A percentile compares a stretch with the other conserved stretches of the same genome.
phyloP scores from a whole-genome alignment of 345 rosid species.

The Eucalyptus leucophloia region DNA sequence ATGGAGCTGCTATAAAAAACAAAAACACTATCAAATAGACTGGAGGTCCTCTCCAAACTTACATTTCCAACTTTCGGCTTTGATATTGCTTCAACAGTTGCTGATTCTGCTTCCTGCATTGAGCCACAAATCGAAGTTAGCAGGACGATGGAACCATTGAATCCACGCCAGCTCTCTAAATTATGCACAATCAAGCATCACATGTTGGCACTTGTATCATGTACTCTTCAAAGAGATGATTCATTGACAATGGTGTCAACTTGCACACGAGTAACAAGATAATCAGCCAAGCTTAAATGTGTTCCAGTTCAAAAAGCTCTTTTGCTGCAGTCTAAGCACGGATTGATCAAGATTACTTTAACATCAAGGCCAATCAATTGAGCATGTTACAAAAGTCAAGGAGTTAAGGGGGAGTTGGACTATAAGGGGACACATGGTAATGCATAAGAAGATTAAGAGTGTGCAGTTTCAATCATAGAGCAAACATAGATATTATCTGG shows the following conservation, averaged over 20 bases:
- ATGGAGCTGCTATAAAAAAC: neutral
- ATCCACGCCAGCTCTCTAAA: neutral
- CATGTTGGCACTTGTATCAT: neutral
- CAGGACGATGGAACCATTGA: neutral
- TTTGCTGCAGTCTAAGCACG: neutral
- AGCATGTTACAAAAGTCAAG: neutral
- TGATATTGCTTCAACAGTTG: conserved; percentile 78
- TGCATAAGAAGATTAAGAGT: neutral
- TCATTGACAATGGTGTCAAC: neutral
- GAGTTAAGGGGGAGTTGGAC: neutral
- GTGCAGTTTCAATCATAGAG: neutral
- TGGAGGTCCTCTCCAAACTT: conserved; percentile 1
- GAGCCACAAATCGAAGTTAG: neutral
- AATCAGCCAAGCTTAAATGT: neutral
- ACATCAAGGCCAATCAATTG: neutral
- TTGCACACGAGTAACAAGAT: neutral
- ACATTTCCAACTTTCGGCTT: conserved; percentile 86
- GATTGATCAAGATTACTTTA: neutral
- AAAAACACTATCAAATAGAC: neutral
- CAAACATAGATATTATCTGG: neutral
- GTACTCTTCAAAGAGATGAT: neutral
- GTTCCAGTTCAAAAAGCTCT: neutral
- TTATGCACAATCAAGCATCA: neutral
- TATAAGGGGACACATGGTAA: neutral
- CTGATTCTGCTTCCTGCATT: conserved; percentile 80